A percentile compares a stretch with the other conserved stretches of the same genome.
Evolutionary conservation across 257 asterid species (phyloP).

Genomic region (Scutellaria barbata): DNA sequence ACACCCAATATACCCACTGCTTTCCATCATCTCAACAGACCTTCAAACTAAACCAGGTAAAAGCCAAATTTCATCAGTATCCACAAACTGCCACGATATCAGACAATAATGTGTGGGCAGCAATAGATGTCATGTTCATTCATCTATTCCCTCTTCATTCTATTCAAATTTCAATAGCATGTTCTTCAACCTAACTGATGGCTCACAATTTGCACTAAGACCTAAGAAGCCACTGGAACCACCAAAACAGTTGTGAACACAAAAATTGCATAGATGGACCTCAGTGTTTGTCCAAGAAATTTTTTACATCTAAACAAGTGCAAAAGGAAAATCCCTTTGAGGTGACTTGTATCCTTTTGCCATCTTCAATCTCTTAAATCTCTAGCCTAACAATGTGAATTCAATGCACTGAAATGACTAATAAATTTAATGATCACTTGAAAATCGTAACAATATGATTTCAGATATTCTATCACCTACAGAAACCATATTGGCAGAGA

Average conservation of each 20-base stretch:
- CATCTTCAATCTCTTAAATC: neutral
- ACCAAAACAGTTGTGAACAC: neutral
- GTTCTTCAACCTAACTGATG: slow-evolving; percentile 4
- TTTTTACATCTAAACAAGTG: neutral
- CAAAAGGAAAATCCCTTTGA: slow-evolving; percentile 6
- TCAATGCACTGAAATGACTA: neutral
- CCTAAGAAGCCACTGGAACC: neutral
- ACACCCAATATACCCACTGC: neutral
- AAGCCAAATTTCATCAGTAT: neutral
- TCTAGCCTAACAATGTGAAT: neutral
- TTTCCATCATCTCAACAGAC: neutral
- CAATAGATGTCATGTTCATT: neutral
- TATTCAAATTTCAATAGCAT: neutral
- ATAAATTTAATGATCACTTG: neutral
- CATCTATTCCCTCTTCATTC: neutral
- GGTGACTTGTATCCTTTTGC: slow-evolving; percentile 6
- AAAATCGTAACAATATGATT: neutral
- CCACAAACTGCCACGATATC: neutral
- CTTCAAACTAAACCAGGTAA: neutral
- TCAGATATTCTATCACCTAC: neutral
- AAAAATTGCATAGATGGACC: neutral
- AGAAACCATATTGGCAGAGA: neutral
- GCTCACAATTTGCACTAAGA: neutral
- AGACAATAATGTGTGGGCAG: neutral
- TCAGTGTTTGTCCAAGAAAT: neutral